Evolutionary conservation across 768 basidiomycete genomes (phyloP).

Genomic region (Krasilnikovozyma curviuscula): DNA sequence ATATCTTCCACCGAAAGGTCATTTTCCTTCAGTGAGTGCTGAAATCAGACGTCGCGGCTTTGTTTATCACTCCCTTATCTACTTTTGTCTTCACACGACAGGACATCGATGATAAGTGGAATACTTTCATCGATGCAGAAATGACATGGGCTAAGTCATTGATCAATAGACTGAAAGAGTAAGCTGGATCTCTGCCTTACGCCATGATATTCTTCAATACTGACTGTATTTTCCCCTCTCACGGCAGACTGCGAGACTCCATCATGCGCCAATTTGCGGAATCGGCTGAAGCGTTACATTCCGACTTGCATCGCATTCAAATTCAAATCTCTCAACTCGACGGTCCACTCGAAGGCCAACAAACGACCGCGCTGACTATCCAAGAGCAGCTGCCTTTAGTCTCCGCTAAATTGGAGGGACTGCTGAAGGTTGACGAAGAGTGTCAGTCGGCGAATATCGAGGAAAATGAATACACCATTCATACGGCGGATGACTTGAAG

Average conservation of each 20-base stretch:
- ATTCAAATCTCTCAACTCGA: too few species aligned
- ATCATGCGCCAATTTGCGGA: too few species aligned
- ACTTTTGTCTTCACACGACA: constrained; percentile 3
- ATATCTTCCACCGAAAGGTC: constrained; percentile 57
- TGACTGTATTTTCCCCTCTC: too few species aligned
- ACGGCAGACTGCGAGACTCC: too few species aligned
- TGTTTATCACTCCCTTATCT: too few species aligned
- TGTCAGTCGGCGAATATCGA: constrained; percentile 80
- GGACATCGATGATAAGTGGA: constrained; percentile 69
- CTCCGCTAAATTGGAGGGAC: constrained; percentile 32
- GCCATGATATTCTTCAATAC: too few species aligned
- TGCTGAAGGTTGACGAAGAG: constrained; percentile 48
- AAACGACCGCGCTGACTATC: constrained; percentile 45
- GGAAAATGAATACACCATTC: constrained; percentile 87
- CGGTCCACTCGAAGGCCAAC: constrained; percentile 40
- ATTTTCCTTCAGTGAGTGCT: constrained; percentile 38
- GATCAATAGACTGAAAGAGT: too few species aligned
- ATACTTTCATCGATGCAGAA: constrained; percentile 49
- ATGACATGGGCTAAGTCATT: constrained; percentile 51
- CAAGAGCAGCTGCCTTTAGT: constrained; percentile 42
- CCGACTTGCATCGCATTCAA: too few species aligned
- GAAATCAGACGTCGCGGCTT: too few species aligned
- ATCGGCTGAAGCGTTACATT: too few species aligned
- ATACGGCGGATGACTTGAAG: constrained; percentile 68
- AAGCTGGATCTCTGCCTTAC: too few species aligned